phyloP scores from a whole-genome alignment of 495 filamentous ascomycete species.

The Penicillium maclennaniae region DNA sequence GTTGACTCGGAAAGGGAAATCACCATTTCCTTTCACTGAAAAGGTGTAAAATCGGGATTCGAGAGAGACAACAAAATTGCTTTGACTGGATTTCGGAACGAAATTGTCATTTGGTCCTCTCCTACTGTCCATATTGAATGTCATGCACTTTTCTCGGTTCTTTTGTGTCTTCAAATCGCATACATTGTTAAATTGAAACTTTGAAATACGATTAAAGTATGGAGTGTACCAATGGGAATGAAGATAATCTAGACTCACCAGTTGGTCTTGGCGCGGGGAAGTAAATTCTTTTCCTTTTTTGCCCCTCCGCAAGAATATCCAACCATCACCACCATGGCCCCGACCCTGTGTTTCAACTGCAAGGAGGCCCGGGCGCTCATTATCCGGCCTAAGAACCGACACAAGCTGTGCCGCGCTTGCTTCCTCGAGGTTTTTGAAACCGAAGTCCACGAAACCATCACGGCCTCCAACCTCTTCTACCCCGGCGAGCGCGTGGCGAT shows the following conservation, averaged over 20 bases:
- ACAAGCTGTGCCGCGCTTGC: constrained; percentile 85
- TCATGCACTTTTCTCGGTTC: background rate
- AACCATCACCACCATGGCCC: constrained; percentile 45
- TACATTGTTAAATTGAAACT: too few relatives aligned
- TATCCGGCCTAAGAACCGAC: constrained; percentile 86
- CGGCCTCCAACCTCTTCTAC: constrained; percentile 67
- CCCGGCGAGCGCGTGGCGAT: constrained; percentile 88
- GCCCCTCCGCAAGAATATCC: constrained; percentile 8
- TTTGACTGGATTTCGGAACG: background rate
- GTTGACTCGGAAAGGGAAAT: constrained; percentile 21
- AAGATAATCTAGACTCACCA: background rate
- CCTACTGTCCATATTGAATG: background rate
- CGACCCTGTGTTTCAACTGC: constrained; percentile 68
- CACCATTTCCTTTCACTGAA: background rate
- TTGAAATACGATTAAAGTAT: too few relatives aligned
- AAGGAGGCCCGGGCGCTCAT: constrained; percentile 75
- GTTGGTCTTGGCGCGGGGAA: constrained; percentile 13
- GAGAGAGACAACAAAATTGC: background rate
- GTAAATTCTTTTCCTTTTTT: constrained; percentile 25
- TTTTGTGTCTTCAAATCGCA: too few relatives aligned
- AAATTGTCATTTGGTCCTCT: background rate
- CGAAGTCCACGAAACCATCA: constrained; percentile 92
- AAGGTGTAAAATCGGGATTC: background rate
- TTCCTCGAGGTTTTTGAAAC: constrained; percentile 85
- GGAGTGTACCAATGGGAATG: background rate